Conservation (phyloP, 1,139 yeast species). For the Taiozyma onychis region DNA sequence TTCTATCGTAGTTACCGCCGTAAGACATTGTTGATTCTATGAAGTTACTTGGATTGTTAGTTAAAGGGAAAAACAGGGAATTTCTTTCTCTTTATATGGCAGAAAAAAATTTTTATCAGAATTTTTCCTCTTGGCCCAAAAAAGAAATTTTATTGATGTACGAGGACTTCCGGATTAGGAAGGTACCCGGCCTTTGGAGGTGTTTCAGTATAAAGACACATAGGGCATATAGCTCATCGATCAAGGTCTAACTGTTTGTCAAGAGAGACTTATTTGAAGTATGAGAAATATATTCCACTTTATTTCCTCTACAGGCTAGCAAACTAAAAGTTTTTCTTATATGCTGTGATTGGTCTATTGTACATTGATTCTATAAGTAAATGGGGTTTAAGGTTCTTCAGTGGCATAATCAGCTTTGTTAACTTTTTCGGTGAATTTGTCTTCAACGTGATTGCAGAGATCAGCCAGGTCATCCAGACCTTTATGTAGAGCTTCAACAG, state of each 20-base stretch:
- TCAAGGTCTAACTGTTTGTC: too few species aligned
- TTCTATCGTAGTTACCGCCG: slow-evolving; percentile 11
- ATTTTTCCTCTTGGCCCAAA: background rate
- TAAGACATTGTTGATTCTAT: slow-evolving; percentile 28
- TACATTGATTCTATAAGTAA: background rate
- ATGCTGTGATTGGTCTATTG: slow-evolving; percentile 2
- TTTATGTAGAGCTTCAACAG: slow-evolving; percentile 88
- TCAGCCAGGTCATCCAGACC: slow-evolving; percentile 84
- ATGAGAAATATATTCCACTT: too few species aligned
- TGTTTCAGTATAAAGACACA: too few species aligned
- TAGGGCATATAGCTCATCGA: too few species aligned
- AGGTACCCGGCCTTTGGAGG: background rate
- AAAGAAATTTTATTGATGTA: background rate
- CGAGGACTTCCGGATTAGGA: background rate
- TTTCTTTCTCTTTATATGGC: background rate
- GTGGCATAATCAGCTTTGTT: slow-evolving; percentile 45
- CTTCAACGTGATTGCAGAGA: slow-evolving; percentile 79
- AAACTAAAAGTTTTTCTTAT: background rate
- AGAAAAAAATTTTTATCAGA: background rate
- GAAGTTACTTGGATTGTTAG: background rate
- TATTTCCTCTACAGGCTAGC: background rate
- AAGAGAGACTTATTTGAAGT: too few species aligned
- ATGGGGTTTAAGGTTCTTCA: slow-evolving; percentile 34
- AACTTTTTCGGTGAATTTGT: slow-evolving; percentile 61
- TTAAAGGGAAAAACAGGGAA: background rate